These are phyloP conservation scores for Xylariaceae sp. DNA, from an alignment of 2,329 filamentous ascomycete genomes.

Conservation along the genomic window DNA sequence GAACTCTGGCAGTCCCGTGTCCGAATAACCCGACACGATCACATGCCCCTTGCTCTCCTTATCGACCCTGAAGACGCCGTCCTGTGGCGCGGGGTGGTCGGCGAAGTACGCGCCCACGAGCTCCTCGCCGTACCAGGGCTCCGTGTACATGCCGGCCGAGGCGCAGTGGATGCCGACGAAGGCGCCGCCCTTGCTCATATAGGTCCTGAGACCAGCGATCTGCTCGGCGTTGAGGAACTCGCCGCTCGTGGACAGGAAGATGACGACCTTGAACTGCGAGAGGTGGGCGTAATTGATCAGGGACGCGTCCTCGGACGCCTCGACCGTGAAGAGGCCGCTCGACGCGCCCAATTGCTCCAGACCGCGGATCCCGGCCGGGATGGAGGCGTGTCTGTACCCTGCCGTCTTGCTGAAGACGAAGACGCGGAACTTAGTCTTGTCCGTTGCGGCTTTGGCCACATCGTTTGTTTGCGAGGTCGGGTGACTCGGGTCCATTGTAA, in stretches of 20 bases:
- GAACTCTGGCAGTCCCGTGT: constrained; percentile 22
- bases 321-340: constrained; percentile 27
- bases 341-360: constrained; percentile 28
- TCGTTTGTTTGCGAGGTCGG: too few relatives aligned
- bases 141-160: constrained; percentile 29
- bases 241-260: constrained; percentile 37
- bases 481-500: too few relatives aligned
- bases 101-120: constrained; percentile 36
- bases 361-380: constrained; percentile 32
- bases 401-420: constrained; percentile 37
- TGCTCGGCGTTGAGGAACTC: constrained; percentile 32
- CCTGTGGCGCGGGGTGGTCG: constrained; percentile 34
- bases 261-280: constrained; percentile 31
- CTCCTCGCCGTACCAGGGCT: constrained; percentile 34
- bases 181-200: constrained; percentile 32
- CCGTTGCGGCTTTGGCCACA: too few relatives aligned
- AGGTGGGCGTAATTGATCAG: constrained; percentile 29
- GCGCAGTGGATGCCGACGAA: constrained; percentile 39
- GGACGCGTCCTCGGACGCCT: constrained; percentile 34
- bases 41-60: constrained; percentile 28
- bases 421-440: constrained; percentile 23
- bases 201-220: constrained; percentile 30
- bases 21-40: constrained; percentile 24
- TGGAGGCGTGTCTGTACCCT: constrained; percentile 36
- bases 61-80: constrained; percentile 28